Percentiles rank a stretch among this genome's conserved stretches.
phyloP scores from a whole-genome alignment of 2,329 filamentous ascomycete genomes.

The Alternaria brassicicola region DNA sequence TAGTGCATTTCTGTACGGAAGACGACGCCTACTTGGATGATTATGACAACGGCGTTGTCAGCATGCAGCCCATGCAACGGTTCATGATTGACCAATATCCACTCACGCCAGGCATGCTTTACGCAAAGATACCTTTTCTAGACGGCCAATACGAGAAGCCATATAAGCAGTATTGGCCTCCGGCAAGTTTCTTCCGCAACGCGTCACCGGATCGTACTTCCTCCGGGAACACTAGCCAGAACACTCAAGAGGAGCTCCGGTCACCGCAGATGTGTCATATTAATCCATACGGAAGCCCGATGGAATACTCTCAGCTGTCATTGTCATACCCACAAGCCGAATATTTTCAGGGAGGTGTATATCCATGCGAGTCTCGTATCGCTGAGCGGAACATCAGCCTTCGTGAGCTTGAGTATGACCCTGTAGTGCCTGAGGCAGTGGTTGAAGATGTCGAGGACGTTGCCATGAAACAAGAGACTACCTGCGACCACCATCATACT shows the following conservation, averaged over 20 bases:
- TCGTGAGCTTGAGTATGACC: slow-evolving; percentile 44
- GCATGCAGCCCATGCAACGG: slow-evolving; percentile 42
- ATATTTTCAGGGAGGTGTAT: slow-evolving; percentile 20
- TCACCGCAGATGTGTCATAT: slow-evolving; percentile 32
- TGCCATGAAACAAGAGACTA: slow-evolving; percentile 31
- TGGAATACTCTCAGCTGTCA: slow-evolving; percentile 22
- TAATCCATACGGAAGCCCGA: slow-evolving; percentile 27
- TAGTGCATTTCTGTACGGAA: slow-evolving; percentile 14
- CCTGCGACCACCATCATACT: slow-evolving; percentile 24
- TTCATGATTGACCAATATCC: slow-evolving; percentile 42
- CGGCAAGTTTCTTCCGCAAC: slow-evolving; percentile 29
- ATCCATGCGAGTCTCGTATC: slow-evolving; percentile 14
- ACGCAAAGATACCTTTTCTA: slow-evolving; percentile 31
- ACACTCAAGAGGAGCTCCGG: slow-evolving; percentile 37
- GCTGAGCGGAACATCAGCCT: slow-evolving; percentile 32
- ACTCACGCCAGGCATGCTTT: slow-evolving; percentile 33
- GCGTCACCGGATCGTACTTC: slow-evolving; percentile 45
- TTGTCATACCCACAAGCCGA: slow-evolving; percentile 29
- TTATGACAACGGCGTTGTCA: slow-evolving; percentile 28
- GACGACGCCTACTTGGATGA: slow-evolving; percentile 27
- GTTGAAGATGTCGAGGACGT: slow-evolving; percentile 34
- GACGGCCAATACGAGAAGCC: slow-evolving; percentile 22
- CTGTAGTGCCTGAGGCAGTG: slow-evolving; percentile 30
- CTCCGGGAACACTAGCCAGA: slow-evolving; percentile 41
- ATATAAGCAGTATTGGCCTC: slow-evolving; percentile 33